Evolutionary conservation across 306 rosid species (phyloP), one percentile per base, ranked within the genome.

Genomic region (Psophocarpus tetragonolobus): DNA sequence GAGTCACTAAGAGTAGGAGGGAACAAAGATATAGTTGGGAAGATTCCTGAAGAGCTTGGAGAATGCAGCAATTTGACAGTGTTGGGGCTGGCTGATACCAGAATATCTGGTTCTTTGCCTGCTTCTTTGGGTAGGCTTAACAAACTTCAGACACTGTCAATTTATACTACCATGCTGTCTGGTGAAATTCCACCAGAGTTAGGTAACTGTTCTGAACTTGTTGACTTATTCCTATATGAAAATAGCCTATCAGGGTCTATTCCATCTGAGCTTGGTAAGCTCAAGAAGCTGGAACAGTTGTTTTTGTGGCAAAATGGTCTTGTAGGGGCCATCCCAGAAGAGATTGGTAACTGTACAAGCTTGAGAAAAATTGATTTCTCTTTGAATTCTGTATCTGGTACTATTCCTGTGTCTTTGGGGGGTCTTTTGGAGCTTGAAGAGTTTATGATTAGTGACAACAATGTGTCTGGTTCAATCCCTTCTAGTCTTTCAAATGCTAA

Each of bases 161-260:
- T 95, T 36, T 95, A 95, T 75, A 95, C 97, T 24, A 89, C 98
- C 6, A 92, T 92, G 98, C 27, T 92, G 48, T 92, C 97, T 39
- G 96, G 97, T 62, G 98, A 91, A 48, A 95, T 95, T 47, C 98
- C 98, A n/a, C 50, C 83, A 0, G 97, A 89, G 74, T 68, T 92
- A 86, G 97, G 98, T 84, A 88, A 91, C 80, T 95, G 97, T 79
- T 91, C 97, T 73, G 97, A 91, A 76, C 96, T 95, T 66, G 88
- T 89, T 5, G 84, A 88, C 78, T 81, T 96, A 84, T 96, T 87
- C 65, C 87, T 96, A 3, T 96, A 92, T 60, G 98, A 96, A 70
- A 96, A 92, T 41, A 86, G 96, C 29, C 51, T 96, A 13, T 89
- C 98, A 27, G 99, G 98, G 61, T 86, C 96, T 33, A 85, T 96